Conservation (phyloP, 257 asterid species). For the Asclepias syriaca region DNA sequence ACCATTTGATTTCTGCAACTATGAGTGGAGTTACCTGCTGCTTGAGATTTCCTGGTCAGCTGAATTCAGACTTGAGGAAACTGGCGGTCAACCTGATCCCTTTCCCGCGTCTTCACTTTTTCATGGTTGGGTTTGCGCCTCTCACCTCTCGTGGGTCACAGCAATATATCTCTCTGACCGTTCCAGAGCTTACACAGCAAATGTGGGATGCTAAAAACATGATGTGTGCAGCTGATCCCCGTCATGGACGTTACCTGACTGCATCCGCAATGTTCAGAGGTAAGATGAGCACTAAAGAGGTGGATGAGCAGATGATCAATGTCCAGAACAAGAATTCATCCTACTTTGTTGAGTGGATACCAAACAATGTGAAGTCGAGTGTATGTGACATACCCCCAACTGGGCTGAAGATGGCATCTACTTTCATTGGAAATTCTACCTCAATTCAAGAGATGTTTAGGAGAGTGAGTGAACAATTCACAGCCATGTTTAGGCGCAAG, state of each 20-base stretch:
- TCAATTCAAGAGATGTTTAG: constrained; percentile 87
- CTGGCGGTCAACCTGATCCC: constrained; percentile 83
- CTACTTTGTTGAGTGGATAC: constrained; percentile 87
- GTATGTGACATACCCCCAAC: constrained; percentile 79
- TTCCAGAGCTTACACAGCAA: constrained; percentile 82
- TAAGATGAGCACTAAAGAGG: constrained; percentile 89
- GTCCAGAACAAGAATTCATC: constrained; percentile 92
- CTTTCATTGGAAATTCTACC: constrained; percentile 75
- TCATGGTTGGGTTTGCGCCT: constrained; percentile 91
- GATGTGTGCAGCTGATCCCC: constrained; percentile 96
- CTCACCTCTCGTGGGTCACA: constrained; percentile 92
- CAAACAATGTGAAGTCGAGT: constrained; percentile 84
- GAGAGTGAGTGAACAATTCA: constrained; percentile 88
- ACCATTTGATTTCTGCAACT: constrained; percentile 83
- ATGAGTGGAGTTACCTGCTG: constrained; percentile 93
- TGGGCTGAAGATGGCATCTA: constrained; percentile 74
- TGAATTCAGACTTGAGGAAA: constrained; percentile 73
- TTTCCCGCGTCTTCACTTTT: constrained; percentile 89
- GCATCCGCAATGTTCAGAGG: constrained; percentile 91
- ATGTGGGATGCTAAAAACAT: constrained; percentile 93
- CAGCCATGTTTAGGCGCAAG: constrained; percentile 87
- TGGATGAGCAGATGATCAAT: constrained; percentile 85
- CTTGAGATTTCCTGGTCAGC: constrained; percentile 82
- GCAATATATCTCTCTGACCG: constrained; percentile 76
- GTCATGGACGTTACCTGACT: constrained; percentile 80